These are phyloP conservation scores for Gypsophila paniculata DNA, from an alignment of 179 eudicot species.

Conservation along the genomic window DNA sequence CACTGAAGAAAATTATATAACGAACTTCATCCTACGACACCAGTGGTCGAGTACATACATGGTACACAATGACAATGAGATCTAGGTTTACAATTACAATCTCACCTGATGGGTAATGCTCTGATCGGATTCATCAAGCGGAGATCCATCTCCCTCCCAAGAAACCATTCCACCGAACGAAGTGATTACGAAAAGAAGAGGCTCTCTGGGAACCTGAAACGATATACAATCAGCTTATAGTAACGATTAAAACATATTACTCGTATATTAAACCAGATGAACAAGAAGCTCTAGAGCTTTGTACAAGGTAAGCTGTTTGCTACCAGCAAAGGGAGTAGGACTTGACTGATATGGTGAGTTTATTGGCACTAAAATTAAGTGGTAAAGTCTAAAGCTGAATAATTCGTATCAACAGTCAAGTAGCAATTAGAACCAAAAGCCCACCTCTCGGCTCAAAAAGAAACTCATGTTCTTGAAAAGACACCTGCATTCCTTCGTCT, in stretches of 20 bases:
- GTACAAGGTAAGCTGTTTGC: neutral
- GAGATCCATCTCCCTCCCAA: slow-evolving; percentile 95
- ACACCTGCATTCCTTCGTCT: slow-evolving; percentile 65
- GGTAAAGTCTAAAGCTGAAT: neutral
- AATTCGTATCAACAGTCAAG: neutral
- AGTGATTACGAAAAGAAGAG: slow-evolving; percentile 79
- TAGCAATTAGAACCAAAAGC: neutral
- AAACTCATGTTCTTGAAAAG: slow-evolving; percentile 68
- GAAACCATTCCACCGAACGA: slow-evolving; percentile 90
- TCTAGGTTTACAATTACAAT: neutral
- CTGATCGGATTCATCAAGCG: slow-evolving; percentile 65
- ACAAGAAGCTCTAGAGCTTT: neutral
- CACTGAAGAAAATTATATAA: neutral
- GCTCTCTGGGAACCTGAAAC: slow-evolving; percentile 82
- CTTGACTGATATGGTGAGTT: neutral
- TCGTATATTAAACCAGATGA: neutral
- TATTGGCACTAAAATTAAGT: neutral
- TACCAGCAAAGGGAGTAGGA: neutral
- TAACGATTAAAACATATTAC: neutral
- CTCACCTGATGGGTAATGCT: slow-evolving; percentile 81
- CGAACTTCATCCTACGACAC: neutral
- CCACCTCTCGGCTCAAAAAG: slow-evolving; percentile 91
- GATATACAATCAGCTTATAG: neutral
- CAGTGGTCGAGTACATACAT: neutral
- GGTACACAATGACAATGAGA: neutral